A percentile compares a stretch with the other conserved stretches of the same genome.
Conservation (phyloP, 768 basidiomycete genomes). For the Dictyophora rubrovolvata region DNA sequence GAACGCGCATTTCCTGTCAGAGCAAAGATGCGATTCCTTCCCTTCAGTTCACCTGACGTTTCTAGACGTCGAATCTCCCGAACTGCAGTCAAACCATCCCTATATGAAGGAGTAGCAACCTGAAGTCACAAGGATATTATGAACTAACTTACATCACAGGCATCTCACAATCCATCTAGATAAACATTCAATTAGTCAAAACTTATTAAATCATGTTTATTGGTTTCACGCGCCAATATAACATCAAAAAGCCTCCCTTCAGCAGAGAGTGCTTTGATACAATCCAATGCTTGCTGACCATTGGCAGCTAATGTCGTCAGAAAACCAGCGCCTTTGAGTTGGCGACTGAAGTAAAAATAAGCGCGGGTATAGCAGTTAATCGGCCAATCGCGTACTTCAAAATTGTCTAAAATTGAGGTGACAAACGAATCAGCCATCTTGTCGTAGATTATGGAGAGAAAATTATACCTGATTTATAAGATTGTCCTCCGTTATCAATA, state of each 20-base stretch:
- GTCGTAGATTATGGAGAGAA: background rate
- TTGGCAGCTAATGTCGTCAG: slow-evolving; percentile 15
- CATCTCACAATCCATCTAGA: slow-evolving; percentile 21
- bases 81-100: slow-evolving; percentile 16
- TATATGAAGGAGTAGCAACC: background rate
- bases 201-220: background rate
- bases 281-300: slow-evolving; percentile 18
- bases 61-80: slow-evolving; percentile 18
- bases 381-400: slow-evolving; percentile 8
- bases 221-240: slow-evolving; percentile 11
- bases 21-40: slow-evolving; percentile 15
- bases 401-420: slow-evolving; percentile 7
- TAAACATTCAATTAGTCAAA: background rate
- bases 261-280: slow-evolving; percentile 3
- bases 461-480: slow-evolving; percentile 17
- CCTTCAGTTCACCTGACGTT: slow-evolving; percentile 9
- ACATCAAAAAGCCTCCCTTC: slow-evolving; percentile 12
- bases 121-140: background rate
- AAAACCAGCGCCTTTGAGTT: slow-evolving; percentile 18
- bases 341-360: slow-evolving; percentile 12
- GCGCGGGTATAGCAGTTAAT: background rate
- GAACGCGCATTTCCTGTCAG: slow-evolving; percentile 20
- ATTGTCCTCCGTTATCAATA: slow-evolving; percentile 20
- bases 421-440: background rate
- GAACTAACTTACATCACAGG: slow-evolving; percentile 15